Evolutionary conservation across 164 flowering plant species (phyloP), one percentile per base, ranked within the genome.

Genomic region (Saururus chinensis): DNA sequence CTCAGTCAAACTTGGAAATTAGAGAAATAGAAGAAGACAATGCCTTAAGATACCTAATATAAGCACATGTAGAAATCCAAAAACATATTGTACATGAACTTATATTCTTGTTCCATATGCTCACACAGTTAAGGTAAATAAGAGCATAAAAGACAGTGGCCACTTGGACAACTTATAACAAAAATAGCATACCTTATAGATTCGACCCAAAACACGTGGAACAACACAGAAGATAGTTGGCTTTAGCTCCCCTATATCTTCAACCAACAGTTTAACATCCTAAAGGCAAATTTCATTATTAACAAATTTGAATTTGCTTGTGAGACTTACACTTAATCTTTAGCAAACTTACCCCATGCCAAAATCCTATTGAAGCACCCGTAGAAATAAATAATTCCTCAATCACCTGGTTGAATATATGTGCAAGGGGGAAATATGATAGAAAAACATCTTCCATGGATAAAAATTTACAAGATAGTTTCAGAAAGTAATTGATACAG

Each of bases 351-450:
- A 91, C 99, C 93, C 95, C 96, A 59, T 88, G 88, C 98, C 98
- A 95, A 72, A 86, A 95, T 64, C 99, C 99, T 59, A 95, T 87
- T 25, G 92, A 81, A 56, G 98, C 99, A 60, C 96, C 98, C 26
- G 70, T 70, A 30, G 66, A 59, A 54, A 95, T 89, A 64, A 87
- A 84, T 7, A 73, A 61, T 69, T 95, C 99, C 70, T 89, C 99
- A 57, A 87, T 74, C 68, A 84, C 96, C 26, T 96, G 87, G 60
- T 95, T 96, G 66, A 91, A 91, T 57, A 95, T 89, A 64, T 95
- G 99, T 9, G 99, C 99, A 53, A 95, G 74, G 60, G 99, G 99
- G 62, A 95, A 96, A 69, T 81, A 93, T 7, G 99, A 93, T 59
- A 95, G 57, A 71, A 79, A 95, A 22, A 91, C 95, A 82, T 95